These are phyloP conservation scores for Catenaria anguillulae DNA, from an alignment of 371 early-diverging fungal genomes.

Conservation along the genomic window DNA sequence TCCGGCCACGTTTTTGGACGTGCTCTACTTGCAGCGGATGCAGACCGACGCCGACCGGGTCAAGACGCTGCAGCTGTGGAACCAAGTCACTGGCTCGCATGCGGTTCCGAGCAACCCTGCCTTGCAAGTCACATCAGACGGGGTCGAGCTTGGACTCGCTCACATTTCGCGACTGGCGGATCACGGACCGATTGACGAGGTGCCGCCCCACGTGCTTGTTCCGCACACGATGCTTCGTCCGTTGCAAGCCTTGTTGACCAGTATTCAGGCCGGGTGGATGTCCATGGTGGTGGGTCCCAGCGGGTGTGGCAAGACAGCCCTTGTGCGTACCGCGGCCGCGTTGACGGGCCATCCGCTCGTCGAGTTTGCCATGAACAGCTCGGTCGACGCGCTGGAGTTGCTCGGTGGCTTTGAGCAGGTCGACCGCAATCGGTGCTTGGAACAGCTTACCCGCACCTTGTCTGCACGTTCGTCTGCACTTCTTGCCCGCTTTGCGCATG, in stretches of 20 bases:
- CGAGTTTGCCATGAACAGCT: slow-evolving; percentile 87
- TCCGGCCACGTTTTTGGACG: slow-evolving; percentile 58
- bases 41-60: slow-evolving; percentile 61
- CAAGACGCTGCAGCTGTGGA: slow-evolving; percentile 46
- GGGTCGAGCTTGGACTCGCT: slow-evolving; percentile 54
- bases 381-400: slow-evolving; percentile 87
- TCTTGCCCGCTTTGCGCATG: not conserved
- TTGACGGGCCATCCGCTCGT: slow-evolving; percentile 63
- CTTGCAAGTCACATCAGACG: slow-evolving; percentile 19
- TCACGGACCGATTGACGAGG: too few species aligned
- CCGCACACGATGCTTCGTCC: slow-evolving; percentile 49
- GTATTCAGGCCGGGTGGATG: slow-evolving; percentile 83
- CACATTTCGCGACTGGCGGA: slow-evolving; percentile 26
- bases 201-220: slow-evolving; percentile 16
- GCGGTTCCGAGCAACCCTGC: slow-evolving; percentile 17
- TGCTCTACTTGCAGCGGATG: slow-evolving; percentile 79
- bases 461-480: too few species aligned
- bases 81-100: slow-evolving; percentile 41
- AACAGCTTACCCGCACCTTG: slow-evolving; percentile 31
- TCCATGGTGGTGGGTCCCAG: slow-evolving; percentile 79
- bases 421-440: slow-evolving; percentile 63
- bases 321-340: slow-evolving; percentile 65
- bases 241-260: slow-evolving; percentile 65
- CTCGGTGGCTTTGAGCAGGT: slow-evolving; percentile 95
- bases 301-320: slow-evolving; percentile 73